Evolutionary conservation across 2,329 filamentous ascomycete species (phyloP).

Genomic region (Hirsutella minnesotensis): DNA sequence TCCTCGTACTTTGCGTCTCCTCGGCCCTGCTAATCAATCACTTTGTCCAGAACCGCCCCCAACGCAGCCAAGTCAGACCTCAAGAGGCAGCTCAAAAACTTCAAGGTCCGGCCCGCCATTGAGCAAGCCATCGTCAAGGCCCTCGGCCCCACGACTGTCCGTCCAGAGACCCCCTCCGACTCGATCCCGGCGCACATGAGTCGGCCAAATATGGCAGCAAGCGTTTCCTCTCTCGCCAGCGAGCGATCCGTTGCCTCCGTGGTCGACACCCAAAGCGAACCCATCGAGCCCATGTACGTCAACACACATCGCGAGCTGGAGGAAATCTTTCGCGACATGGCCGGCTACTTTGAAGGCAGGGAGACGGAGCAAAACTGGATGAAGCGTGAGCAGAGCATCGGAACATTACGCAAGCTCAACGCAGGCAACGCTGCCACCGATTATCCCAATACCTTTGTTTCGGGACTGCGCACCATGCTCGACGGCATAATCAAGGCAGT

Average conservation of each 20-base stretch:
- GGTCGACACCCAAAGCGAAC: constrained; percentile 52
- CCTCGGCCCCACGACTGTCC: constrained; percentile 42
- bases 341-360: constrained; percentile 69
- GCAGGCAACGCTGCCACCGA: constrained; percentile 76
- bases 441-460: constrained; percentile 59
- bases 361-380: constrained; percentile 90
- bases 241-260: constrained; percentile 50
- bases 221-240: constrained; percentile 33
- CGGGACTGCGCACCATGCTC: constrained; percentile 59
- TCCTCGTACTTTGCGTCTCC: background rate
- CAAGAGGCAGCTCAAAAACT: constrained; percentile 72
- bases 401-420: constrained; percentile 64
- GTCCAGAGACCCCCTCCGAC: constrained; percentile 28
- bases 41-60: constrained; percentile 52
- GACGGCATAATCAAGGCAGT: constrained; percentile 83
- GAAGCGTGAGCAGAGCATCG: constrained; percentile 69
- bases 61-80: constrained; percentile 78
- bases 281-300: constrained; percentile 70
- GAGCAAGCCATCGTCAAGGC: constrained; percentile 69
- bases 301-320: constrained; percentile 82
- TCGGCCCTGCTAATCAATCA: background rate
- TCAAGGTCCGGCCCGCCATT: constrained; percentile 79
- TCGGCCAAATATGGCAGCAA: constrained; percentile 34
- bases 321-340: constrained; percentile 74
- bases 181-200: constrained; percentile 23